phyloP scores from a whole-genome alignment of 345 rosid genomes.

The Euphorbia pulcherrima region DNA sequence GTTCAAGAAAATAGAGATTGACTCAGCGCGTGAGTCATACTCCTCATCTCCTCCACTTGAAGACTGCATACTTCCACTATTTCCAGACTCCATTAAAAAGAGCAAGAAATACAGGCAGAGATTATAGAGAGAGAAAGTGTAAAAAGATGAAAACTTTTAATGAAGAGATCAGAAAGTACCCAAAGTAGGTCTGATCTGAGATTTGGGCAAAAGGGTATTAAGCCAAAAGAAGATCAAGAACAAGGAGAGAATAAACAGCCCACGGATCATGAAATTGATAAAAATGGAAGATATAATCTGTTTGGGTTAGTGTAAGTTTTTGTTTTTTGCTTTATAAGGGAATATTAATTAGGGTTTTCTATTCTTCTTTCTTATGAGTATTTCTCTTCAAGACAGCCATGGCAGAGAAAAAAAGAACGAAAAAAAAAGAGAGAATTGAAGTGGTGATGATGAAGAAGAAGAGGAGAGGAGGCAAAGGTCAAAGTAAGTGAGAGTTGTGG shows the following conservation, averaged over 20 bases:
- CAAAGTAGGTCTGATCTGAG: slow-evolving; percentile 11
- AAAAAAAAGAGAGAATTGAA: not conserved
- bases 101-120: slow-evolving; percentile 24
- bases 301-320: not conserved
- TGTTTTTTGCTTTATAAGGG: slow-evolving; percentile 11
- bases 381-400: slow-evolving; percentile 13
- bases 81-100: slow-evolving; percentile 66
- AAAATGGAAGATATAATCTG: not conserved
- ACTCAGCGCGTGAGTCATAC: slow-evolving; percentile 67
- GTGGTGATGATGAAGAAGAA: slow-evolving; percentile 22
- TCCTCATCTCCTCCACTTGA: slow-evolving; percentile 79
- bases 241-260: slow-evolving; percentile 28
- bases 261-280: slow-evolving; percentile 26
- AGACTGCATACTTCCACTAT: slow-evolving; percentile 74
- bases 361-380: not conserved
- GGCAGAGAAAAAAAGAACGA: not conserved
- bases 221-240: slow-evolving; percentile 12
- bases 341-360: slow-evolving; percentile 31
- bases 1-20: slow-evolving; percentile 50
- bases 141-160: too few species aligned
- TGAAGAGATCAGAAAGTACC: slow-evolving; percentile 30
- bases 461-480: slow-evolving; percentile 10
- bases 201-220: slow-evolving; percentile 29
- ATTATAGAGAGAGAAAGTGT: not conserved
- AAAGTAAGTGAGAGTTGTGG: slow-evolving; percentile 27